Conservation (phyloP, 176 grass and related monocot species). For the Oryza officinalis region DNA sequence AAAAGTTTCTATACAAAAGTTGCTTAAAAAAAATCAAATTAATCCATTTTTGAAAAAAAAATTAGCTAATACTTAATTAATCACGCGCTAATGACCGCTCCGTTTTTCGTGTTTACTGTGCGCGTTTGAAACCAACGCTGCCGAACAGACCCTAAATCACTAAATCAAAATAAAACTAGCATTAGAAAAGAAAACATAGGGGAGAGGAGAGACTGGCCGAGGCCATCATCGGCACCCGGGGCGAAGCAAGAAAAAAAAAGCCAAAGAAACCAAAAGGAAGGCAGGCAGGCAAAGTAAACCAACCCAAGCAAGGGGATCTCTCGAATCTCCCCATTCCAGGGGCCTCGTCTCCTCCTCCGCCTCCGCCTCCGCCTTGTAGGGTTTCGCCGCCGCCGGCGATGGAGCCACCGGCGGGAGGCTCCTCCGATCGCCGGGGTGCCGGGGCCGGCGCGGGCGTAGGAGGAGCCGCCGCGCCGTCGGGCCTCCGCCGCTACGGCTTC, state of each 20-base stretch:
- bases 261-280: conserved; percentile 2
- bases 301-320: conserved; percentile 41
- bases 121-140: too few species aligned
- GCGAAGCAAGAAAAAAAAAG: background rate
- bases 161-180: background rate
- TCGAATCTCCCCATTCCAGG: conserved; percentile 45
- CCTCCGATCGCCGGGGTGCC: conserved; percentile 46
- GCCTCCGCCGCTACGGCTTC: conserved; percentile 63
- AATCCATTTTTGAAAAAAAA: too few species aligned
- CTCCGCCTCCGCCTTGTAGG: conserved; percentile 19
- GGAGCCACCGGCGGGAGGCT: conserved; percentile 46
- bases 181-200: background rate
- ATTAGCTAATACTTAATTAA: too few species aligned
- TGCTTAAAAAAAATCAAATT: too few species aligned
- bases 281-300: background rate
- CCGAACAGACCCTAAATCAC: too few species aligned
- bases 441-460: background rate
- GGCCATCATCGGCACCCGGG: background rate
- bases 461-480: conserved; percentile 16
- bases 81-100: too few species aligned
- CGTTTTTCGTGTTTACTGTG: too few species aligned
- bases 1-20: too few species aligned
- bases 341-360: conserved; percentile 36
- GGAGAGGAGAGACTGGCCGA: background rate
- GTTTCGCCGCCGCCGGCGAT: conserved; percentile 33